phyloP scores from a whole-genome alignment of 2,329 filamentous ascomycete genomes.

The Pestalotiopsis sp. region DNA sequence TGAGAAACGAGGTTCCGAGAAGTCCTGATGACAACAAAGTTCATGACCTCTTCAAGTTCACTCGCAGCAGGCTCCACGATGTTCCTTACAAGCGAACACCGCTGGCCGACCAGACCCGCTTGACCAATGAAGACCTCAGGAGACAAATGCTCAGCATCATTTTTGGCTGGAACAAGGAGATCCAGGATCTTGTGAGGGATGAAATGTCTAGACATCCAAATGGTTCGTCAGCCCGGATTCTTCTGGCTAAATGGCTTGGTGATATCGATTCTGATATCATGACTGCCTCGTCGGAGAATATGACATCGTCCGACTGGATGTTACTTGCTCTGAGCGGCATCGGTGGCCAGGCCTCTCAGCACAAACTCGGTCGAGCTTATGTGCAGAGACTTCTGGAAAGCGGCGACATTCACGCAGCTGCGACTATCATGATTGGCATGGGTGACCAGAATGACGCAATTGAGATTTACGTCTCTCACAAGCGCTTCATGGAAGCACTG shows the following conservation, averaged over 20 bases:
- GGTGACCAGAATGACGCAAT: slow-evolving; percentile 94
- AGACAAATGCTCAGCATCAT: slow-evolving; percentile 91
- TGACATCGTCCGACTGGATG: slow-evolving; percentile 97
- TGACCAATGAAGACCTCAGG: slow-evolving; percentile 80
- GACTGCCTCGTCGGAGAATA: slow-evolving; percentile 78
- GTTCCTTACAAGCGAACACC: slow-evolving; percentile 78
- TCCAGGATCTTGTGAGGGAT: slow-evolving; percentile 79
- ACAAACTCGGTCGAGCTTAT: slow-evolving; percentile 88
- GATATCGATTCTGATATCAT: slow-evolving; percentile 82
- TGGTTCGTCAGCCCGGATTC: slow-evolving; percentile 76
- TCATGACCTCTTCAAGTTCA: slow-evolving; percentile 85
- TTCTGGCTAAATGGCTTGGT: slow-evolving; percentile 91
- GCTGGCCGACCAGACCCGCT: slow-evolving; percentile 55
- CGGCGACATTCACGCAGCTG: slow-evolving; percentile 88
- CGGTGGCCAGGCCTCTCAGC: slow-evolving; percentile 75
- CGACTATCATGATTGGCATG: slow-evolving; percentile 89
- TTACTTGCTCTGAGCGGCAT: slow-evolving; percentile 88
- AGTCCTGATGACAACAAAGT: slow-evolving; percentile 76
- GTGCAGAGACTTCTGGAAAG: slow-evolving; percentile 88
- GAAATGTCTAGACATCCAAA: slow-evolving; percentile 76
- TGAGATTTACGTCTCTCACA: slow-evolving; percentile 92
- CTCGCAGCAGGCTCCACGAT: slow-evolving; percentile 77
- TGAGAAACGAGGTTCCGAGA: slow-evolving; percentile 78
- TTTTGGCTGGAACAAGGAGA: slow-evolving; percentile 91
- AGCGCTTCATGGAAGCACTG: slow-evolving; percentile 89